A percentile compares a stretch with the other conserved stretches of the same genome.
Evolutionary conservation across 2,329 filamentous ascomycete species (phyloP).

Genomic region (Nothophaeocryptopus gaeumannii): DNA sequence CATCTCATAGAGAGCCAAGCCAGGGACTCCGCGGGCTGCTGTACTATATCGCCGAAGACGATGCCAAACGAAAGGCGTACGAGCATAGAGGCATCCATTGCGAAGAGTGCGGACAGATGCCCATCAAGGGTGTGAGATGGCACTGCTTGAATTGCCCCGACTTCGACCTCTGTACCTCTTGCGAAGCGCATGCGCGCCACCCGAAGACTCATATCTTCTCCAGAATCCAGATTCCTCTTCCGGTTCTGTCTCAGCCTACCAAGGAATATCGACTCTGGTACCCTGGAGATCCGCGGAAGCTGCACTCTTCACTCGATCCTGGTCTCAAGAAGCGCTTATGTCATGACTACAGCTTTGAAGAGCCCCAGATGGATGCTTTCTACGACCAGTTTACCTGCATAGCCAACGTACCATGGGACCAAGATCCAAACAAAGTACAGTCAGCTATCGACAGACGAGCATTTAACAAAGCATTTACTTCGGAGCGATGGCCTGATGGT

Average conservation of each 20-base stretch:
- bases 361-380: slow-evolving; percentile 83
- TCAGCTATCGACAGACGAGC: slow-evolving; percentile 89
- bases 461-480: slow-evolving; percentile 83
- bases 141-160: slow-evolving; percentile 94
- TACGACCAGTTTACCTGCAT: slow-evolving; percentile 98
- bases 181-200: slow-evolving; percentile 65
- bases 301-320: slow-evolving; percentile 65
- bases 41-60: slow-evolving; percentile 91
- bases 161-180: slow-evolving; percentile 92
- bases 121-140: slow-evolving; percentile 89
- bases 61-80: slow-evolving; percentile 81
- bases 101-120: slow-evolving; percentile 81
- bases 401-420: slow-evolving; percentile 78
- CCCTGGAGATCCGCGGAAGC: slow-evolving; percentile 75
- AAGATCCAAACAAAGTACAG: slow-evolving; percentile 73
- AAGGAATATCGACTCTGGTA: slow-evolving; percentile 84
- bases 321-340: slow-evolving; percentile 62
- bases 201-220: slow-evolving; percentile 93
- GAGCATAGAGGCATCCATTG: slow-evolving; percentile 91
- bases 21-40: slow-evolving; percentile 54
- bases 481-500: slow-evolving; percentile 60
- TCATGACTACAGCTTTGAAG: slow-evolving; percentile 57
- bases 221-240: slow-evolving; percentile 87
- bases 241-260: slow-evolving; percentile 72
- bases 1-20: slow-evolving; percentile 24